These are phyloP conservation scores for Malus sylvestris DNA, from an alignment of 306 rosid genomes.

Conservation along the genomic window DNA sequence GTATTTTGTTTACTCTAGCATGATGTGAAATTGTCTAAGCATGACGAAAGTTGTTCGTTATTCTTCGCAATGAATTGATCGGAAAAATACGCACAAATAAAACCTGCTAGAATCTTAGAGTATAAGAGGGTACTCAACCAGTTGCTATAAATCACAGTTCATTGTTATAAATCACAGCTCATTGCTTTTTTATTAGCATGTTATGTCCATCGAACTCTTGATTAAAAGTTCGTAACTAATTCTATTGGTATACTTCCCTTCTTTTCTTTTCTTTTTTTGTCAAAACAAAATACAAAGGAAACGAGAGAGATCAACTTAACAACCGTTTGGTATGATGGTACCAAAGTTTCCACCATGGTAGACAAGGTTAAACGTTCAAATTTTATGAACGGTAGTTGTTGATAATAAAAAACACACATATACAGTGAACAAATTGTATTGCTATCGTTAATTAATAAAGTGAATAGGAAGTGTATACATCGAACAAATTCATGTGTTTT, in stretches of 20 bases:
- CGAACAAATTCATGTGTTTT: conserved; percentile 6
- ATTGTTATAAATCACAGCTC: too few relatives aligned
- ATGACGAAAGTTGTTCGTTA: neutral
- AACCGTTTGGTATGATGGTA: too few relatives aligned
- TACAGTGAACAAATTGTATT: neutral
- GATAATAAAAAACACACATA: too few relatives aligned
- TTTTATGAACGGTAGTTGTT: too few relatives aligned
- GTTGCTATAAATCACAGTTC: too few relatives aligned
- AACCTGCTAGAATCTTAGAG: neutral
- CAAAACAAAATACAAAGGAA: neutral
- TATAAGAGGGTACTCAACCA: too few relatives aligned
- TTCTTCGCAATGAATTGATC: neutral
- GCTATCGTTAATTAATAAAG: conserved; percentile 12
- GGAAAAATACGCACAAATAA: neutral
- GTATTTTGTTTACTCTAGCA: too few relatives aligned
- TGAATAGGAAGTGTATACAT: neutral
- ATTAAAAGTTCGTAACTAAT: neutral
- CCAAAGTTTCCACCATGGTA: rapidly evolving
- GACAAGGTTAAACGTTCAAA: too few relatives aligned
- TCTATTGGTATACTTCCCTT: neutral
- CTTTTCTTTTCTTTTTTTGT: too few relatives aligned
- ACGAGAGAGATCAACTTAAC: neutral
- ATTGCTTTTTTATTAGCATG: too few relatives aligned
- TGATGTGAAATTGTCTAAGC: neutral
- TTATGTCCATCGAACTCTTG: too few relatives aligned